Evolutionary conservation across 2,329 filamentous ascomycete species (phyloP).

Genomic region (Verticillium dahliae): DNA sequence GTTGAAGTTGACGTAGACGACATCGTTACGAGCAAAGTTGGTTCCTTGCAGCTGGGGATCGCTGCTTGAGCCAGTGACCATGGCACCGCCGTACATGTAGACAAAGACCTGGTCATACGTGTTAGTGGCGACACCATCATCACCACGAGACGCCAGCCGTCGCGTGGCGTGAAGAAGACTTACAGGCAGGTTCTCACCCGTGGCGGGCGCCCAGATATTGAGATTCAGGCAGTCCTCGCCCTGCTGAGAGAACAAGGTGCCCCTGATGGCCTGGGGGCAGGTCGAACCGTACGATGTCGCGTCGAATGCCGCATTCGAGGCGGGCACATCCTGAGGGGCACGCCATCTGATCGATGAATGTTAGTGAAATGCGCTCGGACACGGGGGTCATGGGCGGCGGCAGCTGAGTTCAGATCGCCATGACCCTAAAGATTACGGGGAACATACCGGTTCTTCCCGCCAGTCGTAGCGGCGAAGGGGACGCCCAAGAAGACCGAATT

Average conservation of each 20-base stretch:
- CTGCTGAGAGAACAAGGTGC: constrained; percentile 14
- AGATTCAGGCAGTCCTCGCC: constrained; percentile 36
- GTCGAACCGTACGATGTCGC: constrained; percentile 19
- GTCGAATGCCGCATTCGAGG: constrained; percentile 12
- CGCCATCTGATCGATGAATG: constrained; percentile 10
- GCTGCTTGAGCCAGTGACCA: constrained; percentile 32
- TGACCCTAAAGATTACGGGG: constrained; percentile 1
- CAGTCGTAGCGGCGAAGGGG: constrained; percentile 30
- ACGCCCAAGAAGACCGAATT: constrained; percentile 30
- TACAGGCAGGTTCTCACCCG: constrained; percentile 19
- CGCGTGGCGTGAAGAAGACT: constrained; percentile 3
- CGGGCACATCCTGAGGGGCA: constrained; percentile 17
- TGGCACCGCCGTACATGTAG: constrained; percentile 37
- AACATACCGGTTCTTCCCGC: constrained; percentile 24
- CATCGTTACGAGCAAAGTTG: constrained; percentile 28
- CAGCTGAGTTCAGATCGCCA: not conserved
- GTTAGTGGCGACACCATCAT: not conserved
- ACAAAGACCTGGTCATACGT: constrained; percentile 24
- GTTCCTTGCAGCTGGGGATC: constrained; percentile 28
- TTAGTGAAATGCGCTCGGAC: not conserved
- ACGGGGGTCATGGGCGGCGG: not conserved
- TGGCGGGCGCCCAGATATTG: constrained; percentile 26
- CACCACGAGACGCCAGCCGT: not conserved
- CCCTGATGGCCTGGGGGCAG: constrained; percentile 18
- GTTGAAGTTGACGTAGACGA: constrained; percentile 31